Percentiles rank a stretch among this genome's conserved stretches.
These are phyloP conservation scores for Paraleonurus japonicus DNA, from an alignment of 257 asterid species.

Conservation along the genomic window DNA sequence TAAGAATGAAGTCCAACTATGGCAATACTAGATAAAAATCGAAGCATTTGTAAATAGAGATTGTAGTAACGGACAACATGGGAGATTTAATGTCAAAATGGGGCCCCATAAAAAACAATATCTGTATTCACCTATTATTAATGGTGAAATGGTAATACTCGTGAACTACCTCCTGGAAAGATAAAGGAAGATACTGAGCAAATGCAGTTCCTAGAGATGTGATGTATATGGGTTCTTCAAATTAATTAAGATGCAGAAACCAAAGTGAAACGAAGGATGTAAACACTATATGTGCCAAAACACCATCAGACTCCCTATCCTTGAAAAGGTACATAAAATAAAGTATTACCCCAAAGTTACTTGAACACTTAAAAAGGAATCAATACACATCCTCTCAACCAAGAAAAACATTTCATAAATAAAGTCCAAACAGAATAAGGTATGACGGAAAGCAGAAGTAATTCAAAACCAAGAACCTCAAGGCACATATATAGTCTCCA, in stretches of 20 bases:
- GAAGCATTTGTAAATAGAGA: background rate
- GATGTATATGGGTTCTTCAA: background rate
- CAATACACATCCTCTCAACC: background rate
- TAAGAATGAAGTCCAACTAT: background rate
- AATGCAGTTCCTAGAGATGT: background rate
- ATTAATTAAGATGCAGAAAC: background rate
- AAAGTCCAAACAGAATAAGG: slow-evolving; percentile 2
- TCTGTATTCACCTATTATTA: too few species aligned
- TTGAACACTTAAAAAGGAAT: background rate
- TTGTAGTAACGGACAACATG: background rate
- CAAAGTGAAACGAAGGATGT: background rate
- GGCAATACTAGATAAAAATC: background rate
- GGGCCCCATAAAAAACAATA: background rate
- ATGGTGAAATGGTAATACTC: background rate
- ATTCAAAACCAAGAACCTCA: background rate
- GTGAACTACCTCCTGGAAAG: background rate
- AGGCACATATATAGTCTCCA: too few species aligned
- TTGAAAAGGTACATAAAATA: background rate
- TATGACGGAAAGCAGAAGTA: background rate
- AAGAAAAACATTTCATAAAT: slow-evolving; percentile 19
- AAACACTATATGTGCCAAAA: background rate
- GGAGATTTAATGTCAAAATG: background rate
- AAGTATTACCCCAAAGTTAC: background rate
- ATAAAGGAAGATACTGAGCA: background rate
- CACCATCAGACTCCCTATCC: background rate